phyloP scores from a whole-genome alignment of 305 asterid species.

The Fraxinus baroniana region DNA sequence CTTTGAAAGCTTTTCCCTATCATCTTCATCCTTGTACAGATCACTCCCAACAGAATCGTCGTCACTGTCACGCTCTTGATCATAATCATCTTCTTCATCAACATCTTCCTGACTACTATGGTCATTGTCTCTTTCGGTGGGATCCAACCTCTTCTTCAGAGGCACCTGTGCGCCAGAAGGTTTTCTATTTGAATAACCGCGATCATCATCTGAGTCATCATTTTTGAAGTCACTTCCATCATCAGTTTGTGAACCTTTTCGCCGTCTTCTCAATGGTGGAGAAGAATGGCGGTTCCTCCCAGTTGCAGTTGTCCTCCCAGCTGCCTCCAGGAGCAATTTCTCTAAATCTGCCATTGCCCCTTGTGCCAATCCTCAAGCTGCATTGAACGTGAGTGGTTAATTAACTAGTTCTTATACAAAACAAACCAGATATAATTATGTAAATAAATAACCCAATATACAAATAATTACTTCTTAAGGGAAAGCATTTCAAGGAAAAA shows the following conservation, averaged over 20 bases:
- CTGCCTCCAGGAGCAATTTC: conserved; percentile 84
- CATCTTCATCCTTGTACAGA: conserved; percentile 86
- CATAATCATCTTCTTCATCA: conserved; percentile 51
- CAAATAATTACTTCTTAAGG: background rate
- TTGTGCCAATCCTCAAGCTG: conserved; percentile 24
- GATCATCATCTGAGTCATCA: conserved; percentile 82
- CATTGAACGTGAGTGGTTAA: conserved; percentile 2
- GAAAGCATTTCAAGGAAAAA: conserved; percentile 16
- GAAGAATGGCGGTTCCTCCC: conserved; percentile 68
- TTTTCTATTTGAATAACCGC: conserved; percentile 62
- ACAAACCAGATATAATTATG: background rate
- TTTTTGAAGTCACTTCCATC: conserved; percentile 87
- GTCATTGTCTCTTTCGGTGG: conserved; percentile 71
- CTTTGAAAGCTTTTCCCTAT: conserved; percentile 77
- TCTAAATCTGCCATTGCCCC: conserved; percentile 75
- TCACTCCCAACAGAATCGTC: conserved; percentile 96
- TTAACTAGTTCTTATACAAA: conserved; percentile 7
- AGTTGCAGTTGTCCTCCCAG: conserved; percentile 68
- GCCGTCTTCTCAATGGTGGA: conserved; percentile 61
- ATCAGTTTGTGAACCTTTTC: conserved; percentile 61
- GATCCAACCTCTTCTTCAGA: conserved; percentile 83
- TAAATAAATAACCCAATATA: background rate
- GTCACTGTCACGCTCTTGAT: conserved; percentile 69
- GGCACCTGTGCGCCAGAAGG: conserved; percentile 84
- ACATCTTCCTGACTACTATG: conserved; percentile 62